Evolutionary conservation across 441 rosid genomes (phyloP), one percentile per base, ranked within the genome.

Genomic region (Populus tomentosa): DNA sequence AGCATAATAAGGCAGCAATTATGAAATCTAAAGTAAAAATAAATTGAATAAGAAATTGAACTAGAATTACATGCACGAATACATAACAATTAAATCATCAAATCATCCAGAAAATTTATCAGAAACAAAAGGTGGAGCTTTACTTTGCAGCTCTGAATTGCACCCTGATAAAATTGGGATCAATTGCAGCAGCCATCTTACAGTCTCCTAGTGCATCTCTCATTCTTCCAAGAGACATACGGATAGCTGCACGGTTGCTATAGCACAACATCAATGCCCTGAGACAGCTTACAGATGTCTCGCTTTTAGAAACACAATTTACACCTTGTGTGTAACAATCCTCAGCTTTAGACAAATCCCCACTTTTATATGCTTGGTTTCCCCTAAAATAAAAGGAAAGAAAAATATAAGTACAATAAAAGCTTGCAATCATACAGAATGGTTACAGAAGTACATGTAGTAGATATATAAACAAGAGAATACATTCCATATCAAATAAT

Each of bases 191-290:
- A 81, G 98, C 97, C 90, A 82, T 85, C 85, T 81, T 81, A 84
- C 99, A 97, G 84, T 97, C 99, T 80, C 75, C 77, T 61, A 94
- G 81, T 65, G 99, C 99, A 86, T 93, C 97, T 82, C 90, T 90
- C 91, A 97, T 86, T 87, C 92, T 93, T 79, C 98, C 98, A 80
- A 91, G 88, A 80, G 95, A 90, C 92, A 94, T 90, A 10, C 83
- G 89, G 21, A 95, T 90, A 67, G 98, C 98, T 67, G 99, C 98
- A 73, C 95, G 98, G 86, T 97, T 97, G 89, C 98, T 97, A 79
- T 91, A 88, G 81, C 99, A 97, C 84, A 97, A 80, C 98, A 93
- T 89, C 86, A 92, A 80, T 59, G 95, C 98, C 89, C 92, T 89
- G 68, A 89, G 93, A 80, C 92, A 89, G 87, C 92, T 89, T 84